Percentiles rank a stretch among this genome's conserved stretches.
Conservation (phyloP, 78 protist genomes). For the Ministeria vibrans region DNA sequence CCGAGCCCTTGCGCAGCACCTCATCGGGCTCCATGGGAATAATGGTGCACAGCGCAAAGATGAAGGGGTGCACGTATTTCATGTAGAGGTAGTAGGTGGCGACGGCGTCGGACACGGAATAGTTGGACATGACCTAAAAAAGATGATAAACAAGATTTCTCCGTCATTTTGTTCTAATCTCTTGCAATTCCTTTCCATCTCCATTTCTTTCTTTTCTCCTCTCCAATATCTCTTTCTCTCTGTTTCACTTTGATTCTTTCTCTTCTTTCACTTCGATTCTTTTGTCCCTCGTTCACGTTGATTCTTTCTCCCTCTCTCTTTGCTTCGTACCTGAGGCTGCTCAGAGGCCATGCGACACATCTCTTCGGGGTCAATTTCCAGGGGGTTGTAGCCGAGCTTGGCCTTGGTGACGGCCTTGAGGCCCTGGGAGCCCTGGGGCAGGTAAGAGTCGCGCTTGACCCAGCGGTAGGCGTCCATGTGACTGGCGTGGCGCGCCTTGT, state of each 20-base stretch:
- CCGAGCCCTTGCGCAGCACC: slow-evolving; percentile 96
- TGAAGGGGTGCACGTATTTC: slow-evolving; percentile 96
- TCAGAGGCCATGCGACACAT: slow-evolving; percentile 86
- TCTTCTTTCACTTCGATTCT: too few relatives aligned
- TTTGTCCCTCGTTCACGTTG: too few relatives aligned
- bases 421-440: slow-evolving; percentile 97
- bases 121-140: slow-evolving; percentile 84
- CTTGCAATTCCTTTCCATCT: too few relatives aligned
- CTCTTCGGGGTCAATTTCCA: slow-evolving; percentile 96
- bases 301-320: too few relatives aligned
- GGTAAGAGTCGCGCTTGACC: slow-evolving; percentile 99
- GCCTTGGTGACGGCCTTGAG: slow-evolving; percentile 87
- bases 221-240: too few relatives aligned
- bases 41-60: slow-evolving; percentile 95
- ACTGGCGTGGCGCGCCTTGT: slow-evolving; percentile 25
- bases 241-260: too few relatives aligned
- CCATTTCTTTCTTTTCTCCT: too few relatives aligned
- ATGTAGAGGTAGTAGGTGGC: slow-evolving; percentile 96
- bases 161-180: too few relatives aligned
- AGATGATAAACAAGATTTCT: too few relatives aligned
- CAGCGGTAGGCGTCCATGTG: slow-evolving; percentile 96
- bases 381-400: slow-evolving; percentile 95
- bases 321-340: slow-evolving; percentile 24
- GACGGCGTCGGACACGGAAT: slow-evolving; percentile 99
- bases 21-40: slow-evolving; percentile 96